Conservation (phyloP, 1,284 basidiomycete genomes). For the Naganishia sp. region DNA sequence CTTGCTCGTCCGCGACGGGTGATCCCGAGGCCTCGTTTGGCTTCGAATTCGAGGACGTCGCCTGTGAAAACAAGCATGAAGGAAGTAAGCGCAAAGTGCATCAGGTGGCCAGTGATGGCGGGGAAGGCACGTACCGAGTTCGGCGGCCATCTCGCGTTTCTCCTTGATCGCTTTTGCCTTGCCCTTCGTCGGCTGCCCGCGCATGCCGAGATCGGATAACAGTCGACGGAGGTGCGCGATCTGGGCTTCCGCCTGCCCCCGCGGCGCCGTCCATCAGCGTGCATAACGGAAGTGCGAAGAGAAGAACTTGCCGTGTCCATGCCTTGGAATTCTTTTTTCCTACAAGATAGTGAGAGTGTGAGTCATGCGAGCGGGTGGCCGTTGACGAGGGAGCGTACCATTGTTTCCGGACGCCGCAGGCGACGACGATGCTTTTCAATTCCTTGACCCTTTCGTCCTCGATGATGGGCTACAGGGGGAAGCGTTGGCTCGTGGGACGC, state of each 20-base stretch:
- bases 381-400: constrained; percentile 59
- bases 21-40: constrained; percentile 40
- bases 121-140: constrained; percentile 63
- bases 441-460: constrained; percentile 48
- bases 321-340: constrained; percentile 27
- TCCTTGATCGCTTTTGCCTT: constrained; percentile 73
- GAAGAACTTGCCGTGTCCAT: constrained; percentile 18
- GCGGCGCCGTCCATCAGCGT: neutral
- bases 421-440: constrained; percentile 61
- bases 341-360: neutral
- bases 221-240: constrained; percentile 67
- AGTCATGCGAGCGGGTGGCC: neutral
- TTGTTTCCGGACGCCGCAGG: constrained; percentile 76
- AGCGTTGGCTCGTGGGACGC: neutral
- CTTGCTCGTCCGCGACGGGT: neutral
- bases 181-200: constrained; percentile 70
- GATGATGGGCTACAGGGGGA: neutral
- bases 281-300: neutral
- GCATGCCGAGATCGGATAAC: constrained; percentile 74
- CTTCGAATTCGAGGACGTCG: constrained; percentile 54
- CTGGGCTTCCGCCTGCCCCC: constrained; percentile 61
- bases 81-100: neutral
- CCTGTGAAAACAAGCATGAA: constrained; percentile 33
- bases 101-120: neutral
- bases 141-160: constrained; percentile 71